Base-by-base conservation (phyloP, 2,329 filamentous ascomycete genomes). In the Neofusicoccum cordaticola region DNA sequence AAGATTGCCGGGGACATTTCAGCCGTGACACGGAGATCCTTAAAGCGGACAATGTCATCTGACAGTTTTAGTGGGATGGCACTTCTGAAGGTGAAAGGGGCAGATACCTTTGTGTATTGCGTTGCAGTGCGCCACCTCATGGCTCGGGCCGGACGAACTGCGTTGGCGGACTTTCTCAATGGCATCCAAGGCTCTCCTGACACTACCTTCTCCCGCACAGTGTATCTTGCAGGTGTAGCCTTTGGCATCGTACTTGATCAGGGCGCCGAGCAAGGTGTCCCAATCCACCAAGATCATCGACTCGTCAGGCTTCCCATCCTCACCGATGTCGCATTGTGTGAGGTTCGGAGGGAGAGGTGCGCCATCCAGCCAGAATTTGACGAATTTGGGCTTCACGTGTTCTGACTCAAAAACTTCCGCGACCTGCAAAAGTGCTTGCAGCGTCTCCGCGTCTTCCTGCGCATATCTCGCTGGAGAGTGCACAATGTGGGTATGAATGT, bases 321-420 rank as follows among this genome's bases (percentile, higher is more conserved):
- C 67, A 42, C 71, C 67, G 2, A 78, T 62, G 5, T 66, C 67
- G 12, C 67, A 65, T 9, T 75, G 74, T 15, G 74, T 73, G 57
- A 69, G 72, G 1, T 73, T 63, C 2, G 73, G 74, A 9, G 71
- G 70, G 3, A 77, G 60, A 0, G 74, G 73, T 5, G 73, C 73
- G 4, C 75, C 74, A 53, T 77, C 75, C 34, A 77, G 69, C 62
- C 74, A 70, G 60, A 77, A 71, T 58, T 77, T 77, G 17, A 77
- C 71, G 64, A 77, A 77, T 7, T 69, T 67, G 0, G 74, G 74
- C 34, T 71, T 64, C 3, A 75, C 67, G 64, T 74, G 73, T 41
- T 69, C 65, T 15, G 70, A 74, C 11, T 69, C 66, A 62, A 71
- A 70, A 2, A 57, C 57, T 2, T 69, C 68, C 0, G 73, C 72